Evolutionary conservation across 2,329 filamentous ascomycete species (phyloP), one percentile per base, ranked within the genome.

Genomic region (Trichophyton mentagrophytes): DNA sequence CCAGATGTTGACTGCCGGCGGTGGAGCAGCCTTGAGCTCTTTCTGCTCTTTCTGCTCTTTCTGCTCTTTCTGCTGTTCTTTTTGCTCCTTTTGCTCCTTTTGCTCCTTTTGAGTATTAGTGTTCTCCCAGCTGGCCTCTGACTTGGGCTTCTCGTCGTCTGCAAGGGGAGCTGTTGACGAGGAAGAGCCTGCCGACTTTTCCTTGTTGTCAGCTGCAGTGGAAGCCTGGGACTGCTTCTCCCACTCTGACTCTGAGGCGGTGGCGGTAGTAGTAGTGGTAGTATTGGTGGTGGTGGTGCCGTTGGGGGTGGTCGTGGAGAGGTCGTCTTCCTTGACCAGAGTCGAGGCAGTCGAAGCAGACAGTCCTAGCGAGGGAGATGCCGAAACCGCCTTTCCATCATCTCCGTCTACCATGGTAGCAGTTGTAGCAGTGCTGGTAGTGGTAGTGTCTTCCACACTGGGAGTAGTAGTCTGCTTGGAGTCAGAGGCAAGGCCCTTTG

Each of bases 1-100:
- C 92, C 93, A 99, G 64, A 91, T 78, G 72, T 99, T 99, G 61
- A 96, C 87, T 1, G 84, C 73, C 0, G 93, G 93, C 49, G 88
- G 80, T 33, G 90, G 87, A 17, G 92, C 92, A 63, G 93, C 89
- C 55, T 87, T 86, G 47, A 96, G 78, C 67, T 86, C 82, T 63
- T 77, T 74, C 51, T 83, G 76, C 6, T 36, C 33, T 11, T 36
- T 36, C 9, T 36, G 33, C 11, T 36, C 33, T 7, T 36, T 36
- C 5, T 36, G 33, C 11, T 36, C n/a, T 1, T 33, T 33, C 8
- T 33, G 30, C 30, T 33, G 30, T 33, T 33, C 30, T 8, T 33
- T 33, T 8, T 33, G 30, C 30, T 33, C 30, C 3, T 33, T 33
- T 33, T 33, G 33, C 6, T 27, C 27, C 27, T 27, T 27, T 8